Evolutionary conservation across 441 rosid genomes (phyloP).

Genomic region (Theobroma grandiflorum): DNA sequence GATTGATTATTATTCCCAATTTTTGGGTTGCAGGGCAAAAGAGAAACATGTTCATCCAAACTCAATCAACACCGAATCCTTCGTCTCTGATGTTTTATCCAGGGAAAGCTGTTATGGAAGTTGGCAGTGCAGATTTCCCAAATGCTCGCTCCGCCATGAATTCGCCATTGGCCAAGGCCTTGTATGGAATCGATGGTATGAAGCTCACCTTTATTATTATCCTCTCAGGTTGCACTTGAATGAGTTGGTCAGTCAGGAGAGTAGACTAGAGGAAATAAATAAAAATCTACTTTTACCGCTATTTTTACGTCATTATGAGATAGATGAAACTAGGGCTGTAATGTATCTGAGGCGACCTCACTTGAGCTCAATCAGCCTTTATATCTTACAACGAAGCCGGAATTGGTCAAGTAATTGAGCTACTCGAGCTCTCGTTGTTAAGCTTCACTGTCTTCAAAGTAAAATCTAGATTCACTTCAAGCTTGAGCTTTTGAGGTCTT

Average conservation of each 20-base stretch:
- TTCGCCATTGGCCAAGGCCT: slow-evolving; percentile 80
- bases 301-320: not conserved
- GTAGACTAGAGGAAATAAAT: not conserved
- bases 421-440: not conserved
- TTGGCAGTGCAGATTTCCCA: slow-evolving; percentile 93
- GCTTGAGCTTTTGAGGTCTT: not conserved
- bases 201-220: slow-evolving; percentile 3
- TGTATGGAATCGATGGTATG: slow-evolving; percentile 84
- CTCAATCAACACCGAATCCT: slow-evolving; percentile 95
- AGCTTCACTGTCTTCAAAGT: not conserved
- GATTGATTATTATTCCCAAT: not conserved
- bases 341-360: not conserved
- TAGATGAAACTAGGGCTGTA: not conserved
- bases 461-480: not conserved
- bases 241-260: not conserved
- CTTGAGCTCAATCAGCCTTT: not conserved
- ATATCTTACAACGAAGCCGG: not conserved
- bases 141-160: slow-evolving; percentile 79
- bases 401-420: not conserved
- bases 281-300: not conserved
- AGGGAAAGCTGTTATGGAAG: slow-evolving; percentile 90
- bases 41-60: slow-evolving; percentile 92
- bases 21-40: slow-evolving; percentile 66
- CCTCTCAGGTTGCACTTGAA: not conserved
- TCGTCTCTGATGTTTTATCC: slow-evolving; percentile 96